phyloP scores from a whole-genome alignment of 352 stramenopile genomes.

The Globisporangium paroecandrum region DNA sequence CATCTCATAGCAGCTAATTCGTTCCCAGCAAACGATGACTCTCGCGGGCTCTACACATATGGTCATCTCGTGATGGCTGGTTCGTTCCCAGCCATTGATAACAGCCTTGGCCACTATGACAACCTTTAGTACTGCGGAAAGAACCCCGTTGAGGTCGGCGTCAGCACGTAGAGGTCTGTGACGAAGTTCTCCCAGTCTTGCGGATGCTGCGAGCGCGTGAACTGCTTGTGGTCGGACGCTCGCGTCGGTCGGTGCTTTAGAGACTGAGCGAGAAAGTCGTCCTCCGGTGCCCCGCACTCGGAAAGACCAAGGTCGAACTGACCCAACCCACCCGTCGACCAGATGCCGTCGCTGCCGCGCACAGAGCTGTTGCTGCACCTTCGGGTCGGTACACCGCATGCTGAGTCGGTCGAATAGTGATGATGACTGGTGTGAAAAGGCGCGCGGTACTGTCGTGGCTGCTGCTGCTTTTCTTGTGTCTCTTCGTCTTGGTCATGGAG shows the following conservation, averaged over 20 bases:
- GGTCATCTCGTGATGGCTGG: not conserved
- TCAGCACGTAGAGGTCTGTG: slow-evolving; percentile 11
- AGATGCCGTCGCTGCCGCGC: not conserved
- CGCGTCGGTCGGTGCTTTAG: slow-evolving; percentile 7
- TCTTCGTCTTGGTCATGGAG: not conserved
- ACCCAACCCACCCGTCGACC: not conserved
- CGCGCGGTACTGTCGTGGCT: not conserved
- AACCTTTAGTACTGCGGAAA: slow-evolving; percentile 1
- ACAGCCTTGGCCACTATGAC: not conserved
- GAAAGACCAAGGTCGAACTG: slow-evolving; percentile 12
- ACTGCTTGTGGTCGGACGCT: slow-evolving; percentile 6
- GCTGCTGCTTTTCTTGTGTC: not conserved
- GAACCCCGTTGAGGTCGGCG: not conserved
- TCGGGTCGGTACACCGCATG: not conserved
- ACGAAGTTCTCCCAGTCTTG: slow-evolving; percentile 16
- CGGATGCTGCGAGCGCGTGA: not conserved
- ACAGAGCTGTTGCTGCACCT: slow-evolving; percentile 5
- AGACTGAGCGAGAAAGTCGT: not conserved
- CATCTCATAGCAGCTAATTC: not conserved
- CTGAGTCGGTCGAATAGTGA: slow-evolving; percentile 7
- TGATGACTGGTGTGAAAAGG: not conserved
- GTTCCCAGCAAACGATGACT: not conserved
- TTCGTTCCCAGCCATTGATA: not conserved
- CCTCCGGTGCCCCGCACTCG: not conserved
- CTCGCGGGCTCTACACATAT: not conserved